A percentile compares a stretch with the other conserved stretches of the same genome.
These are phyloP conservation scores for Lachnellula subtilissima DNA, from an alignment of 2,329 filamentous ascomycete species.

Conservation along the genomic window DNA sequence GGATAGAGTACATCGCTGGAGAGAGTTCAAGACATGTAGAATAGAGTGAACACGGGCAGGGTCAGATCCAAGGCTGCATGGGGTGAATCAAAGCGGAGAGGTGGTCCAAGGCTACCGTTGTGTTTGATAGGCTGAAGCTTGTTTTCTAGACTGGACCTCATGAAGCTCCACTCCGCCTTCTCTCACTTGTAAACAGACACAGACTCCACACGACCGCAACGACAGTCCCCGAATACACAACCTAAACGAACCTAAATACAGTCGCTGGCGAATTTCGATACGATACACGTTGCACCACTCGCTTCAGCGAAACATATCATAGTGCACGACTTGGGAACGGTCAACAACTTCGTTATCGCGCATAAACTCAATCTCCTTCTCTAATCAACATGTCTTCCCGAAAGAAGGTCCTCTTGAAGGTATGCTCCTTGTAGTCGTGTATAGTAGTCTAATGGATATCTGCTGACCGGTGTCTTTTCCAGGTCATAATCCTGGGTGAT, in stretches of 20 bases:
- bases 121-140: constrained; percentile 8
- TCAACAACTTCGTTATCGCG: constrained; percentile 21
- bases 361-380: constrained; percentile 4
- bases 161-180: neutral
- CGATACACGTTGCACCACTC: neutral
- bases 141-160: neutral
- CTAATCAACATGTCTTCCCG: constrained; percentile 47
- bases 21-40: neutral
- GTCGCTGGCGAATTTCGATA: neutral
- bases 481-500: constrained; percentile 99
- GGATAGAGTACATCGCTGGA: neutral
- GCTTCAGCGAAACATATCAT: neutral
- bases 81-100: neutral
- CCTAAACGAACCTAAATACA: neutral
- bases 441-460: neutral
- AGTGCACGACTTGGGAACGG: neutral
- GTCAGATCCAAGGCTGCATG: neutral
- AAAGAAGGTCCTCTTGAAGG: constrained; percentile 67
- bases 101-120: neutral
- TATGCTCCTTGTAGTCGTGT: constrained; percentile 31
- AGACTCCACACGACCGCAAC: neutral
- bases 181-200: neutral
- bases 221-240: neutral
- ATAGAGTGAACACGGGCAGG: neutral
- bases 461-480: constrained; percentile 10